Evolutionary conservation across 495 filamentous ascomycete species (phyloP).

Genomic region (Neurospora sp.): DNA sequence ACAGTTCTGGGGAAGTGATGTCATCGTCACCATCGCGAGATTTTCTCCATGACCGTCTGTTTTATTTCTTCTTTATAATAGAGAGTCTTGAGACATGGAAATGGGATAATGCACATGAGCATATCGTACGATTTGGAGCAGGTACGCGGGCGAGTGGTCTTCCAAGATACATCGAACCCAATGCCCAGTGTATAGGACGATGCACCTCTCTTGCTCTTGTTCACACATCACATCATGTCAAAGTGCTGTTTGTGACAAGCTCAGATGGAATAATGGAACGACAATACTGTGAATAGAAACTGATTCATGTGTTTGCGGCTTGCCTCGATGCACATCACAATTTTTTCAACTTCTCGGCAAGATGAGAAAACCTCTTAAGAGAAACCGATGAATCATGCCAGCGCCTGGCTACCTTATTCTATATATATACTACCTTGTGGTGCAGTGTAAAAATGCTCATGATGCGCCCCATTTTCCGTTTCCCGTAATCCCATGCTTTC

Average conservation of each 20-base stretch:
- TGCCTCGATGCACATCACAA: background rate
- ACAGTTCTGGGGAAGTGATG: background rate
- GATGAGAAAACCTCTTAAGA: background rate
- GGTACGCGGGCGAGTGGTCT: background rate
- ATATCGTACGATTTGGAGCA: background rate
- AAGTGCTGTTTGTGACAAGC: background rate
- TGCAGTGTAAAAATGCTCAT: background rate
- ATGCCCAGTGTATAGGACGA: background rate
- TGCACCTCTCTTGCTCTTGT: background rate
- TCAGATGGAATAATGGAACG: background rate
- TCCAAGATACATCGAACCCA: background rate
- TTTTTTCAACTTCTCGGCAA: background rate
- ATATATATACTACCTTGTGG: background rate
- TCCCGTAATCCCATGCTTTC: background rate
- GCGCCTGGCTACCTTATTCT: background rate
- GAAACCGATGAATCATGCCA: background rate
- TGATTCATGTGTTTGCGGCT: background rate
- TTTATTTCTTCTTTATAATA: background rate
- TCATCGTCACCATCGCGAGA: background rate
- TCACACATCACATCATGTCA: background rate
- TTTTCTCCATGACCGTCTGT: background rate
- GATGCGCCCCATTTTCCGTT: background rate
- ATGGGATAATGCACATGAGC: background rate
- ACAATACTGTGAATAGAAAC: background rate
- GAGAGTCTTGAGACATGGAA: background rate